Evolutionary conservation across 108 stramenopile species (phyloP).

Genomic region (Phaeodactylum tricornutum): DNA sequence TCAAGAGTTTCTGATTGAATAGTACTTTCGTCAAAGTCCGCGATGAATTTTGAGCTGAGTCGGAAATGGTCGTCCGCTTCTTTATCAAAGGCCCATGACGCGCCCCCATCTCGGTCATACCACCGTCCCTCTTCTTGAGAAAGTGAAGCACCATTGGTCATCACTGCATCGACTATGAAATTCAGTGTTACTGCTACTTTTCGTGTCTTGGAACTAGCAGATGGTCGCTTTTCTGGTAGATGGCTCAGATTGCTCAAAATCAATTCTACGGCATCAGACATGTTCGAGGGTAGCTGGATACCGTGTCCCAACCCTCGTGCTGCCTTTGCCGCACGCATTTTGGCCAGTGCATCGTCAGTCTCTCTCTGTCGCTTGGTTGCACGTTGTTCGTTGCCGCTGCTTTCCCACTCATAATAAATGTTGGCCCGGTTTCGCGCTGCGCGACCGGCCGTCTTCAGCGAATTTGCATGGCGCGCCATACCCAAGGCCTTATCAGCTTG

Average conservation of each 20-base stretch:
- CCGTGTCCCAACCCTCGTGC: conserved; percentile 80
- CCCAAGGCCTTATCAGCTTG: conserved; percentile 79
- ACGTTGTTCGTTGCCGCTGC: conserved; percentile 33
- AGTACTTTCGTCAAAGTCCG: conserved; percentile 24
- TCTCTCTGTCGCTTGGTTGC: conserved; percentile 64
- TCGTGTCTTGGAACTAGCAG: conserved; percentile 23
- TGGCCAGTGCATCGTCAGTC: conserved; percentile 73
- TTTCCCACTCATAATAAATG: conserved; percentile 83
- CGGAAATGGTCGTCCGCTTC: not conserved
- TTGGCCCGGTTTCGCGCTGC: conserved; percentile 76
- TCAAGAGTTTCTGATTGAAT: no score
- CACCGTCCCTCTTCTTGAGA: conserved; percentile 67
- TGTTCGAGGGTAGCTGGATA: conserved; percentile 73
- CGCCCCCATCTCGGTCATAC: conserved; percentile 81
- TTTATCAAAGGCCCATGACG: conserved; percentile 56
- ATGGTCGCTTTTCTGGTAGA: conserved; percentile 50
- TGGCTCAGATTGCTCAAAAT: conserved; percentile 64
- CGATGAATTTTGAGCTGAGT: conserved; percentile 1
- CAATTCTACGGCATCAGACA: conserved; percentile 72
- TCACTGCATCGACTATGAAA: conserved; percentile 70
- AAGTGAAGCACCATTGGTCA: conserved; percentile 79
- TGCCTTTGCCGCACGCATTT: conserved; percentile 69
- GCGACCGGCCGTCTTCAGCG: conserved; percentile 77
- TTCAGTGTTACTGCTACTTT: conserved; percentile 52
- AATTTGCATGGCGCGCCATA: conserved; percentile 66